Evolutionary conservation across 345 rosid genomes (phyloP).

Genomic region (Viola odorata): DNA sequence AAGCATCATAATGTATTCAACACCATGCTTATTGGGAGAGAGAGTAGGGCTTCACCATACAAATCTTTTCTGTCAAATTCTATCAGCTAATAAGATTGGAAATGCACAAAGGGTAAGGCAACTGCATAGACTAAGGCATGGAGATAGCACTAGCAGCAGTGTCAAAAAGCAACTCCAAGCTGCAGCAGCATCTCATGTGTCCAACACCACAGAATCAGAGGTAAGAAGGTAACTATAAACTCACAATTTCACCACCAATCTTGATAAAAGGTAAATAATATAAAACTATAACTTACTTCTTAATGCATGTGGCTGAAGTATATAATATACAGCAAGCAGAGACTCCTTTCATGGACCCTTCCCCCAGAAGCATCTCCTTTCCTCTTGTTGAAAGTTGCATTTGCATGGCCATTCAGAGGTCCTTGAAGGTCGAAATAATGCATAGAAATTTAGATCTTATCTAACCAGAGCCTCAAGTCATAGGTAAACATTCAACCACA

Average conservation of each 20-base stretch:
- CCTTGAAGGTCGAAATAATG: not conserved
- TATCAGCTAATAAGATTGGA: not conserved
- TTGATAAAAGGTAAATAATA: not conserved
- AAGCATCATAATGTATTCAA: slow-evolving; percentile 7
- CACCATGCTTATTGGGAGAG: not conserved
- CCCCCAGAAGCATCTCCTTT: not conserved
- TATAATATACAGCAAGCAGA: no score
- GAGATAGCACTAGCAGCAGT: not conserved
- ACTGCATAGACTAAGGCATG: not conserved
- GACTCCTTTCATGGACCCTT: no score
- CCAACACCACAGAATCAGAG: slow-evolving; percentile 11
- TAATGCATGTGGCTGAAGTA: no score
- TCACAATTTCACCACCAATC: not conserved
- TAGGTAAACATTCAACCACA: no score
- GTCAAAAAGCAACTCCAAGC: slow-evolving; percentile 10
- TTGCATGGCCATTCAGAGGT: not conserved
- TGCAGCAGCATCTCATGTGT: slow-evolving; percentile 11
- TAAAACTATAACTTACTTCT: no score
- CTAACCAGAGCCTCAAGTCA: no score
- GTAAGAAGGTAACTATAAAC: not conserved
- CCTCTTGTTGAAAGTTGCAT: not conserved
- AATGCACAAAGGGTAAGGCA: slow-evolving; percentile 4
- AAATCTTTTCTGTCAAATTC: slow-evolving; percentile 5
- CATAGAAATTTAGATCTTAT: no score
- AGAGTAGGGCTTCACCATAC: slow-evolving; percentile 7